Evolutionary conservation across 768 basidiomycete genomes (phyloP).

Genomic region (Naganishia friedmannii): DNA sequence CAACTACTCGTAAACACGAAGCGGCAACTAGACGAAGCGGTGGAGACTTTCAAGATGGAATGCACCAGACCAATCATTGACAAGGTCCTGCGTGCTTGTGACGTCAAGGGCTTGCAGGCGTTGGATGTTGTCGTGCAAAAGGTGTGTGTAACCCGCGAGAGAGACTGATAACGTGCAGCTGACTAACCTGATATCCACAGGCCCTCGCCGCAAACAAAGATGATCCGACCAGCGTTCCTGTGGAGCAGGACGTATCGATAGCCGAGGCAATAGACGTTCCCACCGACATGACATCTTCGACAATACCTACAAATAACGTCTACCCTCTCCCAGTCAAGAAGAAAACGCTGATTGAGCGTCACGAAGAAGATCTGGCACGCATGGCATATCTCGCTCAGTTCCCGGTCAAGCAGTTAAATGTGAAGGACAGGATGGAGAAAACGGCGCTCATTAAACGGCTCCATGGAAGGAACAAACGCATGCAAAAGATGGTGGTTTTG

Average conservation of each 20-base stretch:
- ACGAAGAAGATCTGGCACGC: neutral
- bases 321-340: neutral
- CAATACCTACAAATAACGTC: neutral
- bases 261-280: neutral
- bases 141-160: neutral
- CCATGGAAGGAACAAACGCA: neutral
- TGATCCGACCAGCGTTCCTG: neutral
- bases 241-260: neutral
- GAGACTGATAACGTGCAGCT: neutral
- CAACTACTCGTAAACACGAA: neutral
- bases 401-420: neutral
- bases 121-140: slow-evolving; percentile 10
- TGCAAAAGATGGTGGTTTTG: neutral
- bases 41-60: neutral
- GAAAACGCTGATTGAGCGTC: neutral
- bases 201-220: neutral
- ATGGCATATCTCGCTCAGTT: neutral
- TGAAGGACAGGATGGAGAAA: neutral
- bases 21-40: neutral
- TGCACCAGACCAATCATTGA: neutral
- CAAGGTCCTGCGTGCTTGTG: slow-evolving; percentile 2
- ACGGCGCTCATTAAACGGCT: neutral
- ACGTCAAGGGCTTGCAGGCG: neutral
- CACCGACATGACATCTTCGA: neutral
- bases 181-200: neutral